Conservation (phyloP, 441 rosid genomes). For the Euphorbia celastroides region DNA sequence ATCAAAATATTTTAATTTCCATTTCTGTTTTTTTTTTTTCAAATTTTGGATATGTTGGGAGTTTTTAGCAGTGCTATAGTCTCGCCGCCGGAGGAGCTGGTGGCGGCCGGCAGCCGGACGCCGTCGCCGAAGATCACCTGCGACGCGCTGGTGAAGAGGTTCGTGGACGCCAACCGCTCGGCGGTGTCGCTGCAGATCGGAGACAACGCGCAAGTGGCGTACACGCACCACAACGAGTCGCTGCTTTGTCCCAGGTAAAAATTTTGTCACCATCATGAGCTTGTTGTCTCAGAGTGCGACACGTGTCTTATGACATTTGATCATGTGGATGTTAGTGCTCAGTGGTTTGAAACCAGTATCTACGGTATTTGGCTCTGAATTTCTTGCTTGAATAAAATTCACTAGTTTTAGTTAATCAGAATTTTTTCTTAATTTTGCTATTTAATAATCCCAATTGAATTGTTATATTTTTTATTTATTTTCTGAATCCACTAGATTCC, state of each 20-base stretch:
- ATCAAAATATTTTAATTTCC: background rate
- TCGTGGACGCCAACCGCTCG: constrained; percentile 49
- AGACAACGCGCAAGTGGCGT: constrained; percentile 63
- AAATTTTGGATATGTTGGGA: constrained; percentile 63
- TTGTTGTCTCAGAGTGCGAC: background rate
- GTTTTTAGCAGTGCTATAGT: constrained; percentile 70
- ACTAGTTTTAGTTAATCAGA: too few species aligned
- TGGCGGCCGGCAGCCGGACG: constrained; percentile 89
- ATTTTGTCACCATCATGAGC: constrained; percentile 3
- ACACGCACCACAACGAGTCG: constrained; percentile 68
- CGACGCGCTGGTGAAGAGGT: constrained; percentile 50
- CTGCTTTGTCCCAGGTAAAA: constrained; percentile 72
- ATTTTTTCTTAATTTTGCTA: too few species aligned
- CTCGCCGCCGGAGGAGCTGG: constrained; percentile 88
- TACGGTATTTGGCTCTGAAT: background rate
- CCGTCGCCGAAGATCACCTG: constrained; percentile 82
- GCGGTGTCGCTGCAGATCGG: constrained; percentile 68
- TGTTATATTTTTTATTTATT: too few species aligned
- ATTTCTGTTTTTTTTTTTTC: too few species aligned
- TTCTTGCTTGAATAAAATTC: background rate
- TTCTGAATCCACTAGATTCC: too few species aligned
- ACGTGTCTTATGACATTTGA: constrained; percentile 2
- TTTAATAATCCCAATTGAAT: too few species aligned
- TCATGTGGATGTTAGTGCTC: background rate
- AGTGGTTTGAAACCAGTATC: too few species aligned